A percentile compares a stretch with the other conserved stretches of the same genome.
phyloP scores from a whole-genome alignment of 1,284 basidiomycete species.

The Microbotryum intermedium region DNA sequence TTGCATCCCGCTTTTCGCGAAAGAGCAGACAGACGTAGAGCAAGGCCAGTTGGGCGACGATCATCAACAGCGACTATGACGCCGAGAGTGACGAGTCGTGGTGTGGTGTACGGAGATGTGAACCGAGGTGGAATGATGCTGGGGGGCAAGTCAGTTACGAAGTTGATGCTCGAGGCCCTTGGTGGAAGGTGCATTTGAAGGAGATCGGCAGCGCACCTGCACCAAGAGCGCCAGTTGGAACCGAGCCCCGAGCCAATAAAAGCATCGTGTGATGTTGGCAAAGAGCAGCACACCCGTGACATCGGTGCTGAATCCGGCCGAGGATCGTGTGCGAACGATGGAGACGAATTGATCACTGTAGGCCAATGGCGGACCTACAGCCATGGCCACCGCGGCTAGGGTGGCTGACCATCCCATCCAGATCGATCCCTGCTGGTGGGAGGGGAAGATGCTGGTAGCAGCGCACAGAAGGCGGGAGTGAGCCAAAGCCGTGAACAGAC shows the following conservation, averaged over 20 bases:
- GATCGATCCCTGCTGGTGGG: background rate
- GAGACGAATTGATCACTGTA: constrained; percentile 42
- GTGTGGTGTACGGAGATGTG: background rate
- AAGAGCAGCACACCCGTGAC: constrained; percentile 38
- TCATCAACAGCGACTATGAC: constrained; percentile 39
- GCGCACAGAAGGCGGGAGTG: background rate
- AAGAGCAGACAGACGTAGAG: constrained; percentile 46
- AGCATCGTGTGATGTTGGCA: constrained; percentile 41
- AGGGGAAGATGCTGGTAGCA: background rate
- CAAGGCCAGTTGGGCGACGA: constrained; percentile 44
- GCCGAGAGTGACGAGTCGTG: constrained; percentile 7
- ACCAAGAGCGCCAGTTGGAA: background rate
- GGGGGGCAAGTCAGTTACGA: too few relatives aligned
- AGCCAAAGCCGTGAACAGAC: too few relatives aligned
- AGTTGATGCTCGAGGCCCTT: constrained; percentile 44
- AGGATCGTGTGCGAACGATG: constrained; percentile 34
- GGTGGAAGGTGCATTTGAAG: too few relatives aligned
- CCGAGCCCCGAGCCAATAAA: constrained; percentile 16
- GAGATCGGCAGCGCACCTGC: constrained; percentile 36
- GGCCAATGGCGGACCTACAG: constrained; percentile 42
- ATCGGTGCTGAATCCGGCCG: constrained; percentile 44
- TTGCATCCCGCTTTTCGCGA: constrained; percentile 23
- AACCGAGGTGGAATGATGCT: background rate
- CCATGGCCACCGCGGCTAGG: background rate
- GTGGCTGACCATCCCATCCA: background rate